Conservation (phyloP, 2,329 filamentous ascomycete species). For the Aulographum hederae region DNA sequence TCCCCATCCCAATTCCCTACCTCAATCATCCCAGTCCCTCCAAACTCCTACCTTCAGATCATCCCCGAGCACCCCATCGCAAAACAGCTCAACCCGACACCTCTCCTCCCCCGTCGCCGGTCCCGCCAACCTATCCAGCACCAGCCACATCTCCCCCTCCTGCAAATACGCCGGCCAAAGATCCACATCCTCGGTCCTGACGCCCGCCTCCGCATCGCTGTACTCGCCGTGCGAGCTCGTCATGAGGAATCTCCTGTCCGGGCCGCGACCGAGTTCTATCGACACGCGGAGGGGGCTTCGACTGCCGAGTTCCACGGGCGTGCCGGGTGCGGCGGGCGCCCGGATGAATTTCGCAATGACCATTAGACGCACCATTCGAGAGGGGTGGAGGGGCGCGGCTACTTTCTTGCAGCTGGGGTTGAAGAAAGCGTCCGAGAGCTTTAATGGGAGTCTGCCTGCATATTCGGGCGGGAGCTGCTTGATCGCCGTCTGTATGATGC, state of each 20-base stretch:
- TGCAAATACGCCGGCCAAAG: constrained; percentile 43
- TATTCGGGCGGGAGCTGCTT: constrained; percentile 49
- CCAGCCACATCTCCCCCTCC: constrained; percentile 51
- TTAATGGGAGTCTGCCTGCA: constrained; percentile 52
- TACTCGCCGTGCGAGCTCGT: constrained; percentile 58
- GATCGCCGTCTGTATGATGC: constrained; percentile 37
- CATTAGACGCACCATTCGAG: constrained; percentile 42
- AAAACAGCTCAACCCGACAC: too few relatives aligned
- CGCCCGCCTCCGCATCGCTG: constrained; percentile 42
- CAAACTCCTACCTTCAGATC: too few relatives aligned
- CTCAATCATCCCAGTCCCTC: too few relatives aligned
- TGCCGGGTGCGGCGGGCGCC: background rate
- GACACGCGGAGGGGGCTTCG: constrained; percentile 39
- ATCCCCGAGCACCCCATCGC: too few relatives aligned
- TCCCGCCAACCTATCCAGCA: constrained; percentile 62
- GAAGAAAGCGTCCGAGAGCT: constrained; percentile 36
- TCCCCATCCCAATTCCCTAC: too few relatives aligned
- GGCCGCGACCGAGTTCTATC: constrained; percentile 54
- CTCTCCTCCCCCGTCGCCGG: constrained; percentile 21
- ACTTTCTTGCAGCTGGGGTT: constrained; percentile 30
- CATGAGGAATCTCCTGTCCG: constrained; percentile 45
- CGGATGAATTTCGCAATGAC: constrained; percentile 29
- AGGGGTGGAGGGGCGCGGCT: constrained; percentile 29
- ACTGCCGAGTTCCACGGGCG: constrained; percentile 10
- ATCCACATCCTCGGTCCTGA: constrained; percentile 59